These are phyloP conservation scores for Curvularia sp. DNA, from an alignment of 2,329 filamentous ascomycete species.

Conservation along the genomic window DNA sequence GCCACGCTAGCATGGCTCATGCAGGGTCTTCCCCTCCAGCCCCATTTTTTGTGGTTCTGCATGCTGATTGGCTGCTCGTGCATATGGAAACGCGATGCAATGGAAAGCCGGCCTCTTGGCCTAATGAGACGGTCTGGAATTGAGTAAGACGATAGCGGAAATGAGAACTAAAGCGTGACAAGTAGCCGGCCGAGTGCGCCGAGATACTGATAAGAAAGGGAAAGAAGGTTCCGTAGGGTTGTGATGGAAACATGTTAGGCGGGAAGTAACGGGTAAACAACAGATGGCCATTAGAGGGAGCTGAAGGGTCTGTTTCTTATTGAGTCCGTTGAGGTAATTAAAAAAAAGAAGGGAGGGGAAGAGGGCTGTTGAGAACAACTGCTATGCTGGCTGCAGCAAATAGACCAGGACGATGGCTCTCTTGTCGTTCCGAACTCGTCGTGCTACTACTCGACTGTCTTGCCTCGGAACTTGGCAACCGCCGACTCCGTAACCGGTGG, in stretches of 20 bases:
- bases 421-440: neutral
- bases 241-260: neutral
- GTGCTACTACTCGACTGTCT: neutral
- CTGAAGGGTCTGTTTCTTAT: neutral
- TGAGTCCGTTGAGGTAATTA: neutral
- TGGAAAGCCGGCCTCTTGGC: neutral
- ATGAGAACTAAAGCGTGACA: neutral
- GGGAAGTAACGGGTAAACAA: neutral
- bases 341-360: neutral
- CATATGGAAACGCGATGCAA: neutral
- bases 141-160: neutral
- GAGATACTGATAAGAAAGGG: neutral
- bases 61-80: conserved; percentile 1
- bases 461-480: neutral
- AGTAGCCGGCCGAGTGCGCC: conserved; percentile 1
- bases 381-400: neutral
- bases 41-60: neutral
- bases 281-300: neutral
- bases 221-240: neutral
- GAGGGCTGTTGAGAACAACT: neutral
- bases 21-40: conserved; percentile 9
- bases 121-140: neutral
- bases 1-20: conserved; percentile 7
- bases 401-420: neutral
- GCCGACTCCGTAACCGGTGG: neutral